Evolutionary conservation across 2,329 filamentous ascomycete species (phyloP).

Genomic region (Aspergillus pseudonomiae): DNA sequence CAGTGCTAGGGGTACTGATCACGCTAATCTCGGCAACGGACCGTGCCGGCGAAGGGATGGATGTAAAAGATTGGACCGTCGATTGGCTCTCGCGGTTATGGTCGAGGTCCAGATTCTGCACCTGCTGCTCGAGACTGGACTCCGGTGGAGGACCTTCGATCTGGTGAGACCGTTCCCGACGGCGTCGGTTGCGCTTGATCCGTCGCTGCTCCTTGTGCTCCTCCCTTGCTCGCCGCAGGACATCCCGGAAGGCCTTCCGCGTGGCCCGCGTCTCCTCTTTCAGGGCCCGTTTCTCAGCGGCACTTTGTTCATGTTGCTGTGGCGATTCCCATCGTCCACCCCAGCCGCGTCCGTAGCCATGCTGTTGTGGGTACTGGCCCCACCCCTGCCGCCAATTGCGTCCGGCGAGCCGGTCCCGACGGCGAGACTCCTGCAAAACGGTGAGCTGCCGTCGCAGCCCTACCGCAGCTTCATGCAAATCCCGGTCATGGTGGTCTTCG

Average conservation of each 20-base stretch:
- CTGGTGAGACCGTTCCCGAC: slow-evolving; percentile 23
- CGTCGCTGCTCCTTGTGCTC: slow-evolving; percentile 37
- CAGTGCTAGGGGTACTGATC: slow-evolving; percentile 23
- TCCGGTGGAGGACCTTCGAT: slow-evolving; percentile 13
- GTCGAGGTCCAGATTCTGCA: slow-evolving; percentile 26
- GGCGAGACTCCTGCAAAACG: slow-evolving; percentile 37
- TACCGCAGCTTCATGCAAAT: slow-evolving; percentile 39
- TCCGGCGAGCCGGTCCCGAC: slow-evolving; percentile 30
- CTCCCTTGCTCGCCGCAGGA: slow-evolving; percentile 39
- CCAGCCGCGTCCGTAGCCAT: slow-evolving; percentile 23
- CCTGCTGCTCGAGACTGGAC: slow-evolving; percentile 22
- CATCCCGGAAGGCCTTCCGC: slow-evolving; percentile 40
- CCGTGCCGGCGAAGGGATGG: slow-evolving; percentile 14
- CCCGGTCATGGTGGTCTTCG: slow-evolving; percentile 39
- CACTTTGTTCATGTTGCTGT: slow-evolving; percentile 34
- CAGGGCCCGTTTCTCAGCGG: slow-evolving; percentile 33
- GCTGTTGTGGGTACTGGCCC: slow-evolving; percentile 15
- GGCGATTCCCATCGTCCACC: slow-evolving; percentile 43
- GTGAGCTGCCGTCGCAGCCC: slow-evolving; percentile 40
- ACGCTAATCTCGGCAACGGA: slow-evolving; percentile 22
- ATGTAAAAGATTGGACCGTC: slow-evolving; percentile 18
- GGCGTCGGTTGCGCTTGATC: slow-evolving; percentile 25
- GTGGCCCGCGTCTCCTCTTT: slow-evolving; percentile 43
- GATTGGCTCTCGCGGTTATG: slow-evolving; percentile 17
- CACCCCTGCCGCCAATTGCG: slow-evolving; percentile 29